Conservation (phyloP, 2,329 filamentous ascomycete species). For the Fusarium sulawesiense region DNA sequence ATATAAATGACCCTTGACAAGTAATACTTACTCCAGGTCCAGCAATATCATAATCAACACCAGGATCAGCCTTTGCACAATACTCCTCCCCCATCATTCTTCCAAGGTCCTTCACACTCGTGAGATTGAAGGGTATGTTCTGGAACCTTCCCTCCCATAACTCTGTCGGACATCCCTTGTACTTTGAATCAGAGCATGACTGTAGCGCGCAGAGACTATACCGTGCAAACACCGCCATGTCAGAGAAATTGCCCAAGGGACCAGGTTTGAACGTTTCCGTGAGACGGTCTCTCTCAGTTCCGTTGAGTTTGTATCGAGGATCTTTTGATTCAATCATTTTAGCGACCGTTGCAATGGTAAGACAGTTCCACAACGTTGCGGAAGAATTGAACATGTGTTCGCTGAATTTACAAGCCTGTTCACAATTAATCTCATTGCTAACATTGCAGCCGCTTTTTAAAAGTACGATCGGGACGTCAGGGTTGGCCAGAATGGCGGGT, state of each 20-base stretch:
- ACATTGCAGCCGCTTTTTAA: background rate
- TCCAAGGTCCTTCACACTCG: background rate
- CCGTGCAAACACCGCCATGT: fast-evolving
- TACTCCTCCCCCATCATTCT: background rate
- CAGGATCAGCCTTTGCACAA: background rate
- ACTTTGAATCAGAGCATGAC: background rate
- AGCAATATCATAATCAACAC: conserved; percentile 23
- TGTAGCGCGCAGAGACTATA: background rate
- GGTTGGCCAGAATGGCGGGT: background rate
- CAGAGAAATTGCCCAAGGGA: fast-evolving
- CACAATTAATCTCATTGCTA: background rate
- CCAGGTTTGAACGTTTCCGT: fast-evolving
- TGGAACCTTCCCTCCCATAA: background rate
- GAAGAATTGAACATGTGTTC: background rate
- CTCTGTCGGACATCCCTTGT: background rate
- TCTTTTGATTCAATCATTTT: background rate
- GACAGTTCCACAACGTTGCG: conserved; percentile 26
- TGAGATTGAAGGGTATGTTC: background rate
- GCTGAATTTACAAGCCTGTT: background rate
- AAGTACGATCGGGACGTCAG: background rate
- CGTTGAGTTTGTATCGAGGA: background rate
- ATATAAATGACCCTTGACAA: background rate
- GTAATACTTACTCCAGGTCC: conserved; percentile 6
- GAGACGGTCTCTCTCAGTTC: fast-evolving
- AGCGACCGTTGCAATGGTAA: conserved; percentile 8